Percentiles rank a stretch among this genome's conserved stretches.
Evolutionary conservation across 2,329 filamentous ascomycete species (phyloP).

Genomic region (Aspergillus novofumigatus): DNA sequence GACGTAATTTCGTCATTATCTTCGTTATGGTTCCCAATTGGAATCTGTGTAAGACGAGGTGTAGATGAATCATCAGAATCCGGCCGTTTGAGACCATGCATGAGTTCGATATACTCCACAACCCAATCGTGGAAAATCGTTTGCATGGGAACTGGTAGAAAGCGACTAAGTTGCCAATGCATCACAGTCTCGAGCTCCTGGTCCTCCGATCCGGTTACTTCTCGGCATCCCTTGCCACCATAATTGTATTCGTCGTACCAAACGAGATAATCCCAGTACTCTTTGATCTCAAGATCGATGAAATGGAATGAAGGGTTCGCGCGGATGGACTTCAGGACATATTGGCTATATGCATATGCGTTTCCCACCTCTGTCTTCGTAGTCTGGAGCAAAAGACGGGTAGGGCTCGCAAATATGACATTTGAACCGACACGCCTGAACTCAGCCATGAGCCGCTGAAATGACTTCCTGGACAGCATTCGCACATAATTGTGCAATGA

Average conservation of each 20-base stretch:
- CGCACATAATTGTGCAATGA: slow-evolving; percentile 96
- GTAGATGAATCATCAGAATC: slow-evolving; percentile 58
- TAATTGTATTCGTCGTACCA: slow-evolving; percentile 99
- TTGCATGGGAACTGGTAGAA: slow-evolving; percentile 76
- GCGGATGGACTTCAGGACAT: slow-evolving; percentile 96
- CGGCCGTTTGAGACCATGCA: slow-evolving; percentile 80
- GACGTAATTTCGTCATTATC: slow-evolving; percentile 57
- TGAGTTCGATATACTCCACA: slow-evolving; percentile 88
- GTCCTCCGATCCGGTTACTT: slow-evolving; percentile 70
- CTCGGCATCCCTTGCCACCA: slow-evolving; percentile 83
- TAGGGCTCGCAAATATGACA: slow-evolving; percentile 89
- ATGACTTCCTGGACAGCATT: slow-evolving; percentile 96
- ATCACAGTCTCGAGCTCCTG: slow-evolving; percentile 87
- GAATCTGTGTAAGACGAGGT: slow-evolving; percentile 57
- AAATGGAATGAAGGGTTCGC: slow-evolving; percentile 95
- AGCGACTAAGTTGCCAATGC: slow-evolving; percentile 96
- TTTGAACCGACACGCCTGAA: slow-evolving; percentile 93
- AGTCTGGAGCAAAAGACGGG: slow-evolving; percentile 85
- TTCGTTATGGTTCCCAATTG: slow-evolving; percentile 56
- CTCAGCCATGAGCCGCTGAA: slow-evolving; percentile 94
- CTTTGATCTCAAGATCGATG: slow-evolving; percentile 92
- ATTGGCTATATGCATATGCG: slow-evolving; percentile 93
- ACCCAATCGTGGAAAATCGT: slow-evolving; percentile 87
- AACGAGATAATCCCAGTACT: slow-evolving; percentile 98
- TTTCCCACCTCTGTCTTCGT: slow-evolving; percentile 96